Percentiles rank a stretch among this genome's conserved stretches.
Conservation (phyloP, 202 grass and related monocot species). For the Schoenoplectus tabernaemontani region DNA sequence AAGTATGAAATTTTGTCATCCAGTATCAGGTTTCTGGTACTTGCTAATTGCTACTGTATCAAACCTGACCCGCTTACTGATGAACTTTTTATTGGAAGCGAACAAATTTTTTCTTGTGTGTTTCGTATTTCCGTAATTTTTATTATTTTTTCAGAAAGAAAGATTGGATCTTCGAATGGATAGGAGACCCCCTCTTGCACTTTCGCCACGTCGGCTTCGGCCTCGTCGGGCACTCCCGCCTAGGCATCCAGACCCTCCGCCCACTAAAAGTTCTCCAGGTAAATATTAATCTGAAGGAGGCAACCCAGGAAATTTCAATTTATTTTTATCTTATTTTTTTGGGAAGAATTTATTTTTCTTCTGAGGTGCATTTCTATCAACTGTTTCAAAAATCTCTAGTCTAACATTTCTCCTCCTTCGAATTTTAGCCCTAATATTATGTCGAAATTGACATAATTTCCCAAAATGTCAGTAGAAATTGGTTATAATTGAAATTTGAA, state of each 20-base stretch:
- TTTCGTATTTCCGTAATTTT: background rate
- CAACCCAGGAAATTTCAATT: background rate
- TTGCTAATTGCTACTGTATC: background rate
- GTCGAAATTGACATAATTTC: background rate
- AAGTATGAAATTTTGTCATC: background rate
- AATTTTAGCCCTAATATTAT: background rate
- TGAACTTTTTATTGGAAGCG: background rate
- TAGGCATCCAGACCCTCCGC: background rate
- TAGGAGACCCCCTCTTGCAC: constrained; percentile 38
- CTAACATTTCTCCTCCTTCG: background rate
- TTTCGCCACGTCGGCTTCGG: constrained; percentile 76
- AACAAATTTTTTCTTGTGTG: background rate
- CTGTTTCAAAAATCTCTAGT: background rate
- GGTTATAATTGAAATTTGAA: background rate
- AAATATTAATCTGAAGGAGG: background rate
- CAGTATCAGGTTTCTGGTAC: background rate
- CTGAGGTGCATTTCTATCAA: background rate
- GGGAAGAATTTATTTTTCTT: background rate
- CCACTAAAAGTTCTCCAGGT: constrained; percentile 16
- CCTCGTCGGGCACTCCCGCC: constrained; percentile 26
- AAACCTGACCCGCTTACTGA: background rate
- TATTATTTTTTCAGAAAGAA: background rate
- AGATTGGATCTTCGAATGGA: constrained; percentile 39
- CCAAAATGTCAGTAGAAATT: background rate
- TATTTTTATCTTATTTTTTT: background rate